These are phyloP conservation scores for Coriaria nepalensis DNA, from an alignment of 306 rosid species.

Conservation along the genomic window DNA sequence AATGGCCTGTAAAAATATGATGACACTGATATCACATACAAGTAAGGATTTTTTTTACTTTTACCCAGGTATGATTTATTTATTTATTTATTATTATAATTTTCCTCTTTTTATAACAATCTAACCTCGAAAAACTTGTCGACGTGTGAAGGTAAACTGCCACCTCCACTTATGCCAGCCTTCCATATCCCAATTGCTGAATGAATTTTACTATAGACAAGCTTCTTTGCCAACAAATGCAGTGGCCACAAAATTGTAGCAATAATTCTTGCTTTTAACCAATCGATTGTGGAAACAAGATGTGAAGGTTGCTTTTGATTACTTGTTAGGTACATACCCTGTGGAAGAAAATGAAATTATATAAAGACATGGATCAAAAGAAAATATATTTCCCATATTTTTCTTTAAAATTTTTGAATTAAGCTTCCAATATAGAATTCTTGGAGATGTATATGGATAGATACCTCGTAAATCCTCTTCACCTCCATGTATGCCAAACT, in stretches of 20 bases:
- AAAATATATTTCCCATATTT: not conserved
- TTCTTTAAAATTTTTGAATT: too few relatives aligned
- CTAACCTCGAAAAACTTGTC: constrained; percentile 89
- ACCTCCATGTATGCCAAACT: constrained; percentile 82
- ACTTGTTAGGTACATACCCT: constrained; percentile 70
- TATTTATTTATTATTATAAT: too few relatives aligned
- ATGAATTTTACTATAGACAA: constrained; percentile 67
- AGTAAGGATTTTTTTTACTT: not conserved
- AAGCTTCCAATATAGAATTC: too few relatives aligned
- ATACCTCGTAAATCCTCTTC: constrained; percentile 89
- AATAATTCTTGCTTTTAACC: constrained; percentile 66
- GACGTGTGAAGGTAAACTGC: constrained; percentile 64
- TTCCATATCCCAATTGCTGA: constrained; percentile 34
- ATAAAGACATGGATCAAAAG: not conserved
- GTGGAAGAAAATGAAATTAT: constrained; percentile 16
- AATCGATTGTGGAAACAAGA: constrained; percentile 46
- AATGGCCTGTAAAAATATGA: constrained; percentile 62
- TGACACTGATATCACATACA: constrained; percentile 4
- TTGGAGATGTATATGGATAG: too few relatives aligned
- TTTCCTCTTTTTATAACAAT: constrained; percentile 7
- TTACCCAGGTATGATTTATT: too few relatives aligned
- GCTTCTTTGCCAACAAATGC: constrained; percentile 64
- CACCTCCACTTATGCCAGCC: constrained; percentile 93
- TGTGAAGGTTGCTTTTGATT: constrained; percentile 41
- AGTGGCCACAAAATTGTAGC: constrained; percentile 61